Evolutionary conservation across 805 yeast species (phyloP).

Genomic region (Candida pseudofarinosa): DNA sequence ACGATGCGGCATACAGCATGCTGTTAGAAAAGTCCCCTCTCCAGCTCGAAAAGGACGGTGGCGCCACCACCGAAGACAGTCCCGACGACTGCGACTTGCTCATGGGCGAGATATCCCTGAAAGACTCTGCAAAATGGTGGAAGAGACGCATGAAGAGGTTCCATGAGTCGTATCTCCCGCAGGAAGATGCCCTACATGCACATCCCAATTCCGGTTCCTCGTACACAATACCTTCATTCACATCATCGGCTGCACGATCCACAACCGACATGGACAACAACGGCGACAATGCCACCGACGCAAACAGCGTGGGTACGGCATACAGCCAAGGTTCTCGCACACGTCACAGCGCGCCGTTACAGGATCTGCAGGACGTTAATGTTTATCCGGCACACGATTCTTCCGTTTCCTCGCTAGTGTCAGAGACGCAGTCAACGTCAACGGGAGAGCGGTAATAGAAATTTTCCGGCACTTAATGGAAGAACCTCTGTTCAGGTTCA

Average conservation of each 20-base stretch:
- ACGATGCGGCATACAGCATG: constrained; percentile 10
- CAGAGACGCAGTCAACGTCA: not conserved
- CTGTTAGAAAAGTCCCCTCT: constrained; percentile 13
- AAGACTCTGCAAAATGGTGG: constrained; percentile 53
- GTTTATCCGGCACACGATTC: not conserved
- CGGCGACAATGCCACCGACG: too few relatives aligned
- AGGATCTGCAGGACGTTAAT: not conserved
- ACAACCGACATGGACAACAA: not conserved
- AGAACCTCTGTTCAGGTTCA: not conserved
- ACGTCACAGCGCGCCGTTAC: not conserved
- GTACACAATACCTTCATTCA: not conserved
- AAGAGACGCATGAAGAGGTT: constrained; percentile 38
- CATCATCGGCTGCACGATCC: not conserved
- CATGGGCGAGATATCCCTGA: constrained; percentile 53
- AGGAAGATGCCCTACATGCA: not conserved
- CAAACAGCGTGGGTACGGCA: too few relatives aligned
- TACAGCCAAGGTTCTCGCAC: too few relatives aligned
- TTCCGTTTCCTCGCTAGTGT: not conserved
- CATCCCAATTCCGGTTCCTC: not conserved
- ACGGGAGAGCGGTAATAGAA: not conserved
- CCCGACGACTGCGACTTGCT: constrained; percentile 42
- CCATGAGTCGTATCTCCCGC: constrained; percentile 20
- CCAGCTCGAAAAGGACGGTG: constrained; percentile 19
- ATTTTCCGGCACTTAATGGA: not conserved
- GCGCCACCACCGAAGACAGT: constrained; percentile 8